phyloP scores from a whole-genome alignment of 2,329 filamentous ascomycete genomes.

The Chrysoporthe puriensis region DNA sequence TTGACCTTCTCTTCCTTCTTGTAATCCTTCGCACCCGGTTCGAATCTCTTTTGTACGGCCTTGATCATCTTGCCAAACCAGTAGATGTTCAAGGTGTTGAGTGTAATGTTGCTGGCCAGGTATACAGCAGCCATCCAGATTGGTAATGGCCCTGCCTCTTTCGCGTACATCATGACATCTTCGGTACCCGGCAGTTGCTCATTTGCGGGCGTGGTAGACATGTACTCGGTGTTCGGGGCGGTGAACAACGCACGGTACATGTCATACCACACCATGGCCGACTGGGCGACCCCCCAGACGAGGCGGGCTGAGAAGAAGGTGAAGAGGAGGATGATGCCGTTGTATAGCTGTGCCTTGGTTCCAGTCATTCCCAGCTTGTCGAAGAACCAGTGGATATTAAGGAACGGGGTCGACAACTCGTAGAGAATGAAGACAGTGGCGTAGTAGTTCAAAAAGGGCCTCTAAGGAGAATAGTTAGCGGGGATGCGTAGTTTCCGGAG shows the following conservation, averaged over 20 bases:
- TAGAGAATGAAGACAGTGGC: constrained; percentile 81
- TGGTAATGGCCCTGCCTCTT: constrained; percentile 58
- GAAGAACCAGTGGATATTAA: constrained; percentile 92
- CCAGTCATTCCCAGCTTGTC: constrained; percentile 85
- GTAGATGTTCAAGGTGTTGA: constrained; percentile 79
- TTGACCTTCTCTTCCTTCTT: constrained; percentile 37
- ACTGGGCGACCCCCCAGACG: constrained; percentile 76
- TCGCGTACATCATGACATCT: constrained; percentile 56
- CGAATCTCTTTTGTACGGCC: constrained; percentile 77
- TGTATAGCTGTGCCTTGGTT: constrained; percentile 72
- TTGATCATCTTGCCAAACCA: constrained; percentile 90
- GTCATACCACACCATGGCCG: constrained; percentile 70
- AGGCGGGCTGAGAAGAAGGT: constrained; percentile 80
- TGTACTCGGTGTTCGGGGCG: constrained; percentile 39
- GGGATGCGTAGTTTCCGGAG: neutral
- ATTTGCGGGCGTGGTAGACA: constrained; percentile 39
- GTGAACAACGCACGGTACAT: constrained; percentile 63
- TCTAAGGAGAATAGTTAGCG: constrained; percentile 49
- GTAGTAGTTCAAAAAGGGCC: constrained; percentile 85
- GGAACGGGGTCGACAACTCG: constrained; percentile 82
- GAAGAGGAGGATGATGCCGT: constrained; percentile 71
- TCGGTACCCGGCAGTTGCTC: constrained; percentile 34
- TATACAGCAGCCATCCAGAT: constrained; percentile 72
- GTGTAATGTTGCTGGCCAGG: constrained; percentile 68
- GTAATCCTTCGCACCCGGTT: constrained; percentile 45